Base-by-base conservation (phyloP, 805 yeast species). In the Jamesozyma piceae region DNA sequence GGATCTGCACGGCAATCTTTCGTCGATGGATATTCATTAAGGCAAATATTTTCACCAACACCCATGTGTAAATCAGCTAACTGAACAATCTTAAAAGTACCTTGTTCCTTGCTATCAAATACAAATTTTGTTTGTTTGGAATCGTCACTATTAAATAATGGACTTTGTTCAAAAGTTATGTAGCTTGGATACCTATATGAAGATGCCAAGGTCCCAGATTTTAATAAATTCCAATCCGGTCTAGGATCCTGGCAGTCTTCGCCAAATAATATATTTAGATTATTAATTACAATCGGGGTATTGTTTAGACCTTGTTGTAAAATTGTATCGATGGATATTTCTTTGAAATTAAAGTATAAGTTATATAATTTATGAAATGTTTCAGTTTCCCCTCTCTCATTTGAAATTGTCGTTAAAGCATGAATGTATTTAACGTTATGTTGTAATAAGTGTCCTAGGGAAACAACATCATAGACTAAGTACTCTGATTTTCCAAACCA, bases 11-110 rank as follows among this genome's bases (percentile, higher is more conserved):
- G 63, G 57, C 97, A 92, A 11, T 63, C 66, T 5, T 65, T 65
- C 3, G 62, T 63, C 17, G 68, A 68, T 1, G 92, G 90, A 33
- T 57, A 75, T 11, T 83, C 80, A 56, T 89, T 94, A 41, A 82
- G 68, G 55, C 97, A 92, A 38, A 62, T 60, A 13, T 97, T 97
- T 42, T 67, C 72, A 5, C 88, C 89, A 0, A 95, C 82, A n/a
- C 92, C 74, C 58, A 83, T 80, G 63, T 92, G 98, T 43, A 90
- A 66, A 60, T 92, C 97, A 0, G 97, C 95, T 4, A 90, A 76
- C 62, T 92, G 98, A 10, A 87, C 63, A 34, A 92, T 80, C 60
- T 83, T 90, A 63, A 80, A 85, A 42, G 68, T 73, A 4, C 77
- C 77, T 18, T 71, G 55, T 2, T 63, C 19, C 14, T 44, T 13